Evolutionary conservation across 1,139 yeast genomes (phyloP), one percentile per base, ranked within the genome.

Genomic region (Lodderomyces parapsilosis): DNA sequence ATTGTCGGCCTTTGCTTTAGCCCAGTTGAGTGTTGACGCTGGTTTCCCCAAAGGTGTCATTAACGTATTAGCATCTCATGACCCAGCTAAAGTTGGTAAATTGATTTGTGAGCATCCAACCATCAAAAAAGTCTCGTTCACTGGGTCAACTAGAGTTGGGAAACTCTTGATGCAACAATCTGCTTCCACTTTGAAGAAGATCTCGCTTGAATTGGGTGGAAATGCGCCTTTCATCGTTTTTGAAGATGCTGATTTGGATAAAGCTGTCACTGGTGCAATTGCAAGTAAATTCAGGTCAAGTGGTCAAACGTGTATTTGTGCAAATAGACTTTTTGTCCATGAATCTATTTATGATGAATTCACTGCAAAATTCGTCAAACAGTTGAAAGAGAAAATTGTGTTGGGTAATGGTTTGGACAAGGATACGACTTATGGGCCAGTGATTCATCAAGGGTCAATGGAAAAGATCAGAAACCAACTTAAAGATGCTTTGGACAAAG

Each of bases 261-360:
- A 71, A 41, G 96, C 96, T 1, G 90, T 87, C 13, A 78, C 72
- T 28, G 93, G 87, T 30, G 83, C 87, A 68, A 81, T 66, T 68
- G 80, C 59, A 56, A 83, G 61, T 65, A 78, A 57, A 68, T 84
- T 60, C 68, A 83, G 70, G 72, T 83, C 69, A 72, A 85, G 76
- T 80, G 97, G 97, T 30, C 96, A 90, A 64, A 84, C 90, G 38
- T 90, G 97, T 69, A 84, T 94, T 36, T 89, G 96, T 43, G 88
- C 91, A 43, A 89, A 93, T 49, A 75, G 96, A 50, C 74, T 89
- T 24, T 86, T 83, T 53, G 85, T 88, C 22, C 91, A 88, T 52
- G 88, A 81, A 48, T 60, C 73, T 3, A 66, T 88, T 31, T 86
- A 86, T 60, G 94, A 88, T 47, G 72, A 78, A 56, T 75, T 76